Base-by-base conservation (phyloP, 768 basidiomycete species). In the Hygrocybe punicea region DNA sequence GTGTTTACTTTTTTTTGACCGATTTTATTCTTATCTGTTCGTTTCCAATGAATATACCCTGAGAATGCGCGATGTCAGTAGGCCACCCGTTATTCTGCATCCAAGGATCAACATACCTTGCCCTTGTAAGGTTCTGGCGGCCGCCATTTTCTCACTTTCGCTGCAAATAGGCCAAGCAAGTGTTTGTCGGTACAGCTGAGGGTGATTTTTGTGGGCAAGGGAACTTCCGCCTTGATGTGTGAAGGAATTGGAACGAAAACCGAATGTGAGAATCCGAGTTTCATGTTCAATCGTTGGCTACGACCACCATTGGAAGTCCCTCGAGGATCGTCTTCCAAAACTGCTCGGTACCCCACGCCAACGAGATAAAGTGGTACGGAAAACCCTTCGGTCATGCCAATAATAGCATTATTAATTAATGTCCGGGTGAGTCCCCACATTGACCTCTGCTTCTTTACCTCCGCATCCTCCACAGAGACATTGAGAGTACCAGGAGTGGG, bases 61-160 rank as follows among this genome's bases (percentile, higher is more conserved):
- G 60, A 16, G 19, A 56, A 29, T 49, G 59, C 44, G 36, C 45
- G 49, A 33, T 36, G 37, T 34, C 23, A 62, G 40, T 23, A 52
- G 40, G 48, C 45, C 47, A 25, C 40, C 19, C 10, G 10, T 42
- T 4, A 24, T 54, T 58, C 11, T 48, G 21, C 5, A 49, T 19
- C 40, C 19, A 48, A 54, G 36, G 19, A 34, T 44, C 46, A 21
- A n/a, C 89, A 51, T 66, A 96, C 94, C 82, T 98, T 98, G 69
- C 94, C 96, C 74, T 98, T 93, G 75, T 98, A 99, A 14, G 94
- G 95, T 69, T 99, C 96, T 19, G 96, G 96, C 63, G 87, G 87
- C 64, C 96, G 82, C 75, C 86, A 87, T 58, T 80, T 81, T 60
- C 94, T 79, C 23, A 98, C 86, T 61, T 85, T 83, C 5, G 95